phyloP scores from a whole-genome alignment of 1,139 yeast species.

The Nakaseomyces glabratus region DNA sequence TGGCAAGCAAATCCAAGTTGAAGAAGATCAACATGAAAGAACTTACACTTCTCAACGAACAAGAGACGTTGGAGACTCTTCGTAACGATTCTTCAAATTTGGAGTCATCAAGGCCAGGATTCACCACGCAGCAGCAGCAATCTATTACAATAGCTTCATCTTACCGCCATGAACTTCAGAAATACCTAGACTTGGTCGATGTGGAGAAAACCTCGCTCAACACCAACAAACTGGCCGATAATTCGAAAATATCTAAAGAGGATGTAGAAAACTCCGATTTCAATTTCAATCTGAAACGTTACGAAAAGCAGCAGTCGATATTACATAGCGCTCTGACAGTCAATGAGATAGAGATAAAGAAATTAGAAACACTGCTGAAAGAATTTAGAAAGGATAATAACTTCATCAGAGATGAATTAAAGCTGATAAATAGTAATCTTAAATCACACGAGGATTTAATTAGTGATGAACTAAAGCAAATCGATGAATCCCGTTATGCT shows the following conservation, averaged over 20 bases:
- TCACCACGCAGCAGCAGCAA: not conserved
- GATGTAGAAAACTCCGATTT: not conserved
- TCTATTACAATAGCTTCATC: slow-evolving; percentile 12
- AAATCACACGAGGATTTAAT: slow-evolving; percentile 12
- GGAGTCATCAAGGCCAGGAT: too few relatives aligned
- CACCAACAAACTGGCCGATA: too few relatives aligned
- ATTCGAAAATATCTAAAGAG: too few relatives aligned
- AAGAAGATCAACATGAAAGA: slow-evolving; percentile 9
- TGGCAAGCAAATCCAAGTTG: slow-evolving; percentile 13
- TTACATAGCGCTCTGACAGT: not conserved
- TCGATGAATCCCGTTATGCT: slow-evolving; percentile 12
- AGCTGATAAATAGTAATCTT: slow-evolving; percentile 11
- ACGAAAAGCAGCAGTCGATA: slow-evolving; percentile 5
- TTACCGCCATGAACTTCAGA: slow-evolving; percentile 18
- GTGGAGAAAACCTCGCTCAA: slow-evolving; percentile 18
- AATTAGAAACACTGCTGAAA: slow-evolving; percentile 17
- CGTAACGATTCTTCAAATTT: not conserved
- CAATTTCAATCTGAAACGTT: slow-evolving; percentile 3
- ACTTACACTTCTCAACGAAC: not conserved
- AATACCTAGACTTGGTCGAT: slow-evolving; percentile 24
- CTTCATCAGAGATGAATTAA: slow-evolving; percentile 20
- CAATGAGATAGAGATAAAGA: slow-evolving; percentile 15
- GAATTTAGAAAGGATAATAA: slow-evolving; percentile 20
- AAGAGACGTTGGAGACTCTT: not conserved
- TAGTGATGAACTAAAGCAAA: slow-evolving; percentile 12